Evolutionary conservation across 2,329 filamentous ascomycete species (phyloP), one percentile per base, ranked within the genome.

Genomic region (Alternaria rosae): DNA sequence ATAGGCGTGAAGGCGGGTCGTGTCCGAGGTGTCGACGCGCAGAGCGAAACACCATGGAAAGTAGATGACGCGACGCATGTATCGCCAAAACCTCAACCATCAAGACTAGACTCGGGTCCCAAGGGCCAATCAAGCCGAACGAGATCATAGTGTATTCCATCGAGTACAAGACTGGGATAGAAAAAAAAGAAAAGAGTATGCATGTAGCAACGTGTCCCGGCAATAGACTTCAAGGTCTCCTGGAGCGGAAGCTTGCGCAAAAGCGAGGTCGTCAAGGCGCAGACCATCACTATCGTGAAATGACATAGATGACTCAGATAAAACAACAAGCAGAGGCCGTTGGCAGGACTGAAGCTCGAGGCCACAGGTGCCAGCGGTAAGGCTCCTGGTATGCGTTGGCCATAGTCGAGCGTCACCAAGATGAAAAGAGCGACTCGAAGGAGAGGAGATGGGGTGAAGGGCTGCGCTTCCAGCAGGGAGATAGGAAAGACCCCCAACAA

Each of bases 401-500:
- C 28, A 25, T 32, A 15, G 47, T 35, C 5, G 23, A 51, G 47
- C 47, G 47, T 38, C 28, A 51, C 47, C 20, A 51, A 35, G 30
- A n/a, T n/a, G 20, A n/a, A 25, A 51, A 35, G 47, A 51, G 47
- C 47, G 28, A 17, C 47, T 51, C 30, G 47, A 38, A 62, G 66
- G 58, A 48, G 55, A 66, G 58, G 61, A 60, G 58, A 60, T 57
- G 62, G 63, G 64, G 56, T 62, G 58, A 64, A 60, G 23, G 54
- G 52, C 57, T 66, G 61, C 51, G 67, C 57, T 62, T 68, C 61
- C 50, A 56, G 69, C 68, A 65, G 69, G 65, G 69, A 62, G 60
- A 57, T 61, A 55, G 53, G 35, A 52, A 54, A 70, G 64, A 70
- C 65, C 71, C 73, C 68, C 67, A 73, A 66, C 66, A 57, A 67